Evolutionary conservation across 176 grass and related monocot species (phyloP).

Genomic region (Saccharum officinarum): DNA sequence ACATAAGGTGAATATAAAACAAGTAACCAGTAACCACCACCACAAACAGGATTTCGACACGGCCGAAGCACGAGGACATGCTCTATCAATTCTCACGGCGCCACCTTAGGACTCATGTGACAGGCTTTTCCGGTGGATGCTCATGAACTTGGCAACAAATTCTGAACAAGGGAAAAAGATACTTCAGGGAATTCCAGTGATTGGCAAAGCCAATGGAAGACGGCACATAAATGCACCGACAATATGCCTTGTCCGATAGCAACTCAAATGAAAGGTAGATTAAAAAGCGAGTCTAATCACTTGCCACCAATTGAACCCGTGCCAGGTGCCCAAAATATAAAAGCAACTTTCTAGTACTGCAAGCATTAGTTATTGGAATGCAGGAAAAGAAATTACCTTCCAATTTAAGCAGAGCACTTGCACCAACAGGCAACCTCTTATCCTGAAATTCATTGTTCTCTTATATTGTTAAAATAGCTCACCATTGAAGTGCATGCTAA

Average conservation of each 20-base stretch:
- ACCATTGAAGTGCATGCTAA: neutral
- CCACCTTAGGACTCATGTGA: slow-evolving; percentile 7
- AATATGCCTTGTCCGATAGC: neutral
- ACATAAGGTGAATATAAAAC: neutral
- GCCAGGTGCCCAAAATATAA: neutral
- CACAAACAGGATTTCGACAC: neutral
- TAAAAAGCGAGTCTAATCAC: neutral
- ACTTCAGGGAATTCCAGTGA: neutral
- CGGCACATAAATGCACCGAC: neutral
- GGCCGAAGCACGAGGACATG: neutral
- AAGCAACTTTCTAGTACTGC: neutral
- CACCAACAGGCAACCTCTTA: slow-evolving; percentile 57
- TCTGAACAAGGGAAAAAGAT: slow-evolving; percentile 29
- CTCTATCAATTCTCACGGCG: neutral
- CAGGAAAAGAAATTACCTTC: slow-evolving; percentile 39
- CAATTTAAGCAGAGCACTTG: slow-evolving; percentile 70
- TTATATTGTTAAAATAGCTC: slow-evolving; percentile 10
- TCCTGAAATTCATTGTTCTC: slow-evolving; percentile 46
- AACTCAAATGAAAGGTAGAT: neutral
- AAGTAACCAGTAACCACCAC: neutral
- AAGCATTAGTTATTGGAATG: neutral
- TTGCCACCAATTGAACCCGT: neutral
- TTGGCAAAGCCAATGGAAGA: neutral
- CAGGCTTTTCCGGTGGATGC: slow-evolving; percentile 63
- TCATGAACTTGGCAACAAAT: slow-evolving; percentile 71